These are phyloP conservation scores for Teunomyces funiuensis DNA, from an alignment of 805 yeast species.

Conservation along the genomic window DNA sequence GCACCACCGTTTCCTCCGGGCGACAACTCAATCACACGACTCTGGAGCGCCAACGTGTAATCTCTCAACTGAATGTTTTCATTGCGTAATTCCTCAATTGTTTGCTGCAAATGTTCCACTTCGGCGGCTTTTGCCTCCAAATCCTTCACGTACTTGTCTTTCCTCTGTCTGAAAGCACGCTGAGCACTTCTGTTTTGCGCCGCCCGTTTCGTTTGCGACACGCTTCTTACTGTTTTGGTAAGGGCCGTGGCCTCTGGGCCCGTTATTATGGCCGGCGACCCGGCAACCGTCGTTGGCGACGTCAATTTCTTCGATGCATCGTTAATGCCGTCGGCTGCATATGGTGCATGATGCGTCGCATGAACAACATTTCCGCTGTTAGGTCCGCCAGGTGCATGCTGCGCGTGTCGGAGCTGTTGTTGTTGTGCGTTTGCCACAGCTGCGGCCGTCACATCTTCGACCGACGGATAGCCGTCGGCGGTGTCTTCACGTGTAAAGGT, in stretches of 20 bases:
- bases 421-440: constrained; percentile 26
- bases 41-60: constrained; percentile 68
- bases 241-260: neutral
- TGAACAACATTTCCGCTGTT: neutral
- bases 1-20: constrained; percentile 11
- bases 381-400: constrained; percentile 4
- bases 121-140: constrained; percentile 69
- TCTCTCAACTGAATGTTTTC: constrained; percentile 75
- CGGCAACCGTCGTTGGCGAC: neutral
- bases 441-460: constrained; percentile 26
- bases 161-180: constrained; percentile 83
- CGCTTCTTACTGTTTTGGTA: constrained; percentile 35
- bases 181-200: constrained; percentile 92
- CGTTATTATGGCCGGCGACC: constrained; percentile 5
- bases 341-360: neutral
- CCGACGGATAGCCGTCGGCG: constrained; percentile 21
- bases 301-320: constrained; percentile 4
- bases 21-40: constrained; percentile 55
- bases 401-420: constrained; percentile 8
- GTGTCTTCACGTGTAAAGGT: constrained; percentile 26
- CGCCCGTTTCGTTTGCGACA: constrained; percentile 76
- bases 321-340: neutral
- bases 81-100: constrained; percentile 62
- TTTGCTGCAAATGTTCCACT: constrained; percentile 59
- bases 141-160: constrained; percentile 78